Conservation (phyloP, 1,284 basidiomycete genomes). For the Rugosomyces carneus region DNA sequence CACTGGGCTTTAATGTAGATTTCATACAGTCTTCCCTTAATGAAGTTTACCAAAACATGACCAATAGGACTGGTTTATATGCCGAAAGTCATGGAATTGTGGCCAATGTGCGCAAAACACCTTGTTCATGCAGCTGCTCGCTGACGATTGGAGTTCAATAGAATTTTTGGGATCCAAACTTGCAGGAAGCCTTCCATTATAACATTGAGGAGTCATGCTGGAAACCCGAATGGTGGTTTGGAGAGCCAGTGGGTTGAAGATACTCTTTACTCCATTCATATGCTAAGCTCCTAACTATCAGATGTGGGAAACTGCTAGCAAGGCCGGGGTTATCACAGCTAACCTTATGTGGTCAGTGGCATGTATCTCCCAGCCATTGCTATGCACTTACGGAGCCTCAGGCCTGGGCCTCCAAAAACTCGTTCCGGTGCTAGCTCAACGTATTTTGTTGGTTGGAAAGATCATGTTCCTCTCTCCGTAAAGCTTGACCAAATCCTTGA, state of each 20-base stretch:
- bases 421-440: constrained; percentile 57
- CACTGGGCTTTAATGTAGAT: constrained; percentile 80
- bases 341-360: constrained; percentile 82
- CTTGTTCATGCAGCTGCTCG: not conserved
- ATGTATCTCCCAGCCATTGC: not conserved
- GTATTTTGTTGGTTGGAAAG: constrained; percentile 74
- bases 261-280: no score
- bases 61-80: constrained; percentile 74
- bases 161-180: constrained; percentile 82
- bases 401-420: constrained; percentile 79
- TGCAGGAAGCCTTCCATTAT: constrained; percentile 63
- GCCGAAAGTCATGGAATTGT: constrained; percentile 88
- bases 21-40: not conserved
- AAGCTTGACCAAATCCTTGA: constrained; percentile 71
- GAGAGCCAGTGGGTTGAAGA: constrained; percentile 65
- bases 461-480: constrained; percentile 53
- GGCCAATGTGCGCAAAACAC: constrained; percentile 58
- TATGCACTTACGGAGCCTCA: constrained; percentile 22
- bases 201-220: constrained; percentile 55
- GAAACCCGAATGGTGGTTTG: constrained; percentile 77
- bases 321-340: constrained; percentile 69
- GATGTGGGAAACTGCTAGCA: constrained; percentile 87
- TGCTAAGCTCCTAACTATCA: constrained; percentile 22
- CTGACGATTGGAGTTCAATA: constrained; percentile 22
- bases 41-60: not conserved